Percentiles rank a stretch among this genome's conserved stretches.
These are phyloP conservation scores for Nepenthes gracilis DNA, from an alignment of 148 eudicot genomes.

Conservation along the genomic window DNA sequence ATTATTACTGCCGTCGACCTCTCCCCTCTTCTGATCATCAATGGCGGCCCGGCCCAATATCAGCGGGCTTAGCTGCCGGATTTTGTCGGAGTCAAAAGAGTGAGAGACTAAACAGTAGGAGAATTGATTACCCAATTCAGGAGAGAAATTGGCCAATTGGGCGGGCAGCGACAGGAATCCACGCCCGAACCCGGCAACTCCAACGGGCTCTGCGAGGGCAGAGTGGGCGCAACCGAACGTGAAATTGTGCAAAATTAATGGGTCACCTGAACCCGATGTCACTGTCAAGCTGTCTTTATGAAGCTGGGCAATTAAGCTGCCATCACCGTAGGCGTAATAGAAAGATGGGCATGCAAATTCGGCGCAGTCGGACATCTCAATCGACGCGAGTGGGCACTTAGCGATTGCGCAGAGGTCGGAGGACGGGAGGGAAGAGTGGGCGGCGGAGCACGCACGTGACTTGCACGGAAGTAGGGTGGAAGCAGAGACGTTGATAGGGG, in stretches of 20 bases:
- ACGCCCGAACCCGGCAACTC: slow-evolving; percentile 90
- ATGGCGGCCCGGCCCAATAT: slow-evolving; percentile 40
- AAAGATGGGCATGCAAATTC: slow-evolving; percentile 52
- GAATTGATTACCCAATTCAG: slow-evolving; percentile 60
- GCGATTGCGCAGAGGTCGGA: slow-evolving; percentile 88
- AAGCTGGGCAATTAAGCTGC: slow-evolving; percentile 56
- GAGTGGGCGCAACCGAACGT: slow-evolving; percentile 75
- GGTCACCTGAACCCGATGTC: slow-evolving; percentile 25
- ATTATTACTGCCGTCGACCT: neutral
- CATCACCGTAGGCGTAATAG: slow-evolving; percentile 86
- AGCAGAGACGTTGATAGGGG: slow-evolving; percentile 42
- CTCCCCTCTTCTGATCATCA: slow-evolving; percentile 12
- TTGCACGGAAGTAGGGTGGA: slow-evolving; percentile 42
- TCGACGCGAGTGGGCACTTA: slow-evolving; percentile 51
- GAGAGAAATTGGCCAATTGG: slow-evolving; percentile 47
- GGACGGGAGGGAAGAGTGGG: slow-evolving; percentile 47
- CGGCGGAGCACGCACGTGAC: slow-evolving; percentile 69
- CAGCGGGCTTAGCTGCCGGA: slow-evolving; percentile 65
- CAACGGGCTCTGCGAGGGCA: slow-evolving; percentile 73
- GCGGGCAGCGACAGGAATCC: slow-evolving; percentile 76
- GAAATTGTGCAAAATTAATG: slow-evolving; percentile 34
- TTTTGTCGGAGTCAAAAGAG: slow-evolving; percentile 42
- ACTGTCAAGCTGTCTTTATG: slow-evolving; percentile 32
- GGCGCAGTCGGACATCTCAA: slow-evolving; percentile 52
- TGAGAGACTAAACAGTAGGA: slow-evolving; percentile 82